Conservation (phyloP, 805 yeast genomes). For the Sungouiella thailandica region DNA sequence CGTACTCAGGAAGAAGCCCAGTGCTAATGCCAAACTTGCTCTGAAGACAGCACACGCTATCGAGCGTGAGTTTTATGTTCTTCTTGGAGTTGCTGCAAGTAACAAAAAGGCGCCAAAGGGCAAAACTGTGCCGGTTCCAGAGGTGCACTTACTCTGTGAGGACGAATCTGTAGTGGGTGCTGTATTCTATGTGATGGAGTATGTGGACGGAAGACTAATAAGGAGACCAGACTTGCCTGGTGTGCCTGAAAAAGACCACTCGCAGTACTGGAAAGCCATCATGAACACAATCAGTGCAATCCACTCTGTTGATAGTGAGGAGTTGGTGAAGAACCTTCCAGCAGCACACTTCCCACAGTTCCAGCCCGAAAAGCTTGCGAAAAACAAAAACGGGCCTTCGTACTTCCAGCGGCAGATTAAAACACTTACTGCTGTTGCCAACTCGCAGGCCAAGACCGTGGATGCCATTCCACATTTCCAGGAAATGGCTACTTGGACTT, state of each 20-base stretch:
- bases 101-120: conserved; percentile 15
- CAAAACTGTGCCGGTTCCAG: conserved; percentile 49
- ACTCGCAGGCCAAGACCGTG: conserved; percentile 33
- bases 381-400: conserved; percentile 13
- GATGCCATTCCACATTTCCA: conserved; percentile 46
- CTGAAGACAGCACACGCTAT: conserved; percentile 58
- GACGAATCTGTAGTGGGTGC: conserved; percentile 51
- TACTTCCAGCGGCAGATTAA: conserved; percentile 53
- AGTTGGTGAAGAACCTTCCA: conserved; percentile 42
- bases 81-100: conserved; percentile 32
- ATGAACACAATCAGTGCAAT: conserved; percentile 44
- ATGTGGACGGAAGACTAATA: conserved; percentile 51
- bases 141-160: conserved; percentile 48
- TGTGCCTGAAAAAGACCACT: conserved; percentile 19
- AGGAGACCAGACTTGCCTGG: conserved; percentile 47
- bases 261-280: conserved; percentile 43
- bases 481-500: conserved; percentile 37
- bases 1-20: conserved; percentile 56
- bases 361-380: conserved; percentile 17
- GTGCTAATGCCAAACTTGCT: conserved; percentile 43
- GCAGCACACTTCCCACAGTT: conserved; percentile 40
- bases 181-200: conserved; percentile 59
- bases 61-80: conserved; percentile 53
- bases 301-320: conserved; percentile 44
- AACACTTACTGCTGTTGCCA: conserved; percentile 41